Evolutionary conservation across 306 rosid genomes (phyloP).

Genomic region (Argentina anserina): DNA sequence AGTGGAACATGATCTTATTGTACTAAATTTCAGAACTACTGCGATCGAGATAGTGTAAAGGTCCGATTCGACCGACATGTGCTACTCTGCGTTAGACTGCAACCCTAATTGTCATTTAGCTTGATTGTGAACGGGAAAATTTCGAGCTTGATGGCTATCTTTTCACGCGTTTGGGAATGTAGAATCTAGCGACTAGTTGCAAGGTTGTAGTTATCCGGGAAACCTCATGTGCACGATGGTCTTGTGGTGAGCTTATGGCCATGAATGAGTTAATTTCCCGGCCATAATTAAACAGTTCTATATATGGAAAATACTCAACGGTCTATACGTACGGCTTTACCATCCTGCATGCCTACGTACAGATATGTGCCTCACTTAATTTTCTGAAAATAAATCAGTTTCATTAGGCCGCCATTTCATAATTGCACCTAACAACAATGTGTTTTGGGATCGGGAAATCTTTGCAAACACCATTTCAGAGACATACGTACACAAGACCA

Average conservation of each 20-base stretch:
- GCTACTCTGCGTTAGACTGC: not conserved
- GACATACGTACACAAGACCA: not conserved
- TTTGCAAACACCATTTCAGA: not conserved
- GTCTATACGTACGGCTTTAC: not conserved
- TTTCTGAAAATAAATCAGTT: not conserved
- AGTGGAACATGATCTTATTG: not conserved
- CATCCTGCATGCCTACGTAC: not conserved
- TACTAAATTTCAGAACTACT: not conserved
- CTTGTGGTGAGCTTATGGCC: not conserved
- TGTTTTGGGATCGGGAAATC: not conserved
- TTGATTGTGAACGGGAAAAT: not conserved
- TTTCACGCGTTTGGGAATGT: not conserved
- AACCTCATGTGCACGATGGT: not conserved
- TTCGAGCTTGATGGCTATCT: not conserved
- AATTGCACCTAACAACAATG: not conserved
- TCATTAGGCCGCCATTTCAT: not conserved
- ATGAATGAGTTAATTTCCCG: not conserved
- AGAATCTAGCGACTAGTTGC: not conserved
- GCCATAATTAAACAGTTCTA: not conserved
- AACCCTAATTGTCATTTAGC: constrained; percentile 17
- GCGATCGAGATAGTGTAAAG: not conserved
- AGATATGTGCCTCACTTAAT: not conserved
- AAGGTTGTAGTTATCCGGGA: not conserved
- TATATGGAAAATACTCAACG: not conserved
- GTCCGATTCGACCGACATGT: constrained; percentile 23